Evolutionary conservation across 768 basidiomycete genomes (phyloP), one percentile per base, ranked within the genome.

Genomic region (Mycena pura): DNA sequence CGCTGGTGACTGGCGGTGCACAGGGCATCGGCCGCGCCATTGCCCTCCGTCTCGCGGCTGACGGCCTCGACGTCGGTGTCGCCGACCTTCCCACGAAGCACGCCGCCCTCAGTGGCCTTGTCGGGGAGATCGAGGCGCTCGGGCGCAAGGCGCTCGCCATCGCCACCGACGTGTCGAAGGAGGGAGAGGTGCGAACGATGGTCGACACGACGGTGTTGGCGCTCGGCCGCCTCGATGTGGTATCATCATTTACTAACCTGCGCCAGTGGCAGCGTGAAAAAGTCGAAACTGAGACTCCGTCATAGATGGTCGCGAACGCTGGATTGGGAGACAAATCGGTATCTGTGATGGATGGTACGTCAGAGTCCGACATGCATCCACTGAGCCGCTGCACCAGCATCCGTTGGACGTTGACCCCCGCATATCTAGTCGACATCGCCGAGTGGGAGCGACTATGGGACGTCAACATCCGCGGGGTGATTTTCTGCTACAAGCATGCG

Each of bases 401-500:
- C n/a, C n/a, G n/a, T n/a, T 52, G 13, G 6, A 25, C 24, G 34
- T 36, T 39, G 9, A n/a, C 13, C 14, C 11, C 8, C n/a, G n/a
- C 10, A 25, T 5, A 21, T 45, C 19, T 46, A 81, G 80, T 72
- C 1, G 67, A 69, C 21, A 57, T 72, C 2, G 71, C 72, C 19
- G 71, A 78, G 9, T 69, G 75, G 57, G 75, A 81, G 27, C 56
- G 62, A 19, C 44, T 75, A 9, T 60, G 77, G n/a, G 57, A 72
- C 2, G 70, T 80, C 47, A 84, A 84, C 39, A 70, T 74, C 25
- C 74, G 72, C 14, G 79, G 83, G 6, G 71, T 72, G 0, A 73
- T 82, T 62, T 66, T 80, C 17, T 75, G 73, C 48, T 80, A 79
- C 62, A 82, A 80, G 60, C 71, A 76, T 48, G 82, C 79, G 13